Percentiles rank a stretch among this genome's conserved stretches.
Evolutionary conservation across 1,284 basidiomycete genomes (phyloP).

Genomic region (Sphaerobolus stellatus): DNA sequence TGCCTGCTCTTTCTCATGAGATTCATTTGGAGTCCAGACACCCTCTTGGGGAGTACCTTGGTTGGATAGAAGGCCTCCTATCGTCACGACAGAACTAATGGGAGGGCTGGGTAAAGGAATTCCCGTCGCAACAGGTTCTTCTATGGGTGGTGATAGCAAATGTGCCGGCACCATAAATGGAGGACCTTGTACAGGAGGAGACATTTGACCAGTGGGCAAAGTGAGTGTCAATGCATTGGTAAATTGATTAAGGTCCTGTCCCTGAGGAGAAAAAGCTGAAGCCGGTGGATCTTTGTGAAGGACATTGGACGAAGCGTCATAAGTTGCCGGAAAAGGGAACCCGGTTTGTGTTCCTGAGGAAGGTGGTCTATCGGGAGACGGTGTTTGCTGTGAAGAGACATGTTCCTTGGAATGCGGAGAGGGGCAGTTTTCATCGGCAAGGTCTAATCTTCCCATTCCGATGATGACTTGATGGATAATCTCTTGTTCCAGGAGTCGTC

Average conservation of each 20-base stretch:
- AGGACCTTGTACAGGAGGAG: background rate
- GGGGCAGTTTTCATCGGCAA: slow-evolving; percentile 34
- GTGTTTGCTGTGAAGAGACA: slow-evolving; percentile 20
- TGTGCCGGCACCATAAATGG: background rate
- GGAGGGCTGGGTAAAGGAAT: background rate
- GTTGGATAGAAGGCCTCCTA: background rate
- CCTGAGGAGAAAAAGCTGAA: background rate
- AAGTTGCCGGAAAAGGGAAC: background rate
- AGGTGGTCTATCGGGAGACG: background rate
- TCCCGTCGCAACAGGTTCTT: background rate
- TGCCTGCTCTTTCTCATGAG: slow-evolving; percentile 56
- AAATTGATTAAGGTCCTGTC: background rate
- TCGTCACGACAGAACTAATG: background rate
- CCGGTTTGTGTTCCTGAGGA: background rate
- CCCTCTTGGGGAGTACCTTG: background rate
- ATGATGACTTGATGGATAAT: slow-evolving; percentile 83
- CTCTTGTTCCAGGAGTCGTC: slow-evolving; percentile 73
- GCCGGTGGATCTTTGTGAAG: background rate
- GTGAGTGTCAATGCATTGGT: background rate
- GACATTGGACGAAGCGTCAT: background rate
- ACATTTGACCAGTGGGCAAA: background rate
- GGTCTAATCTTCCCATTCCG: slow-evolving; percentile 81
- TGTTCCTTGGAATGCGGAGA: slow-evolving; percentile 1
- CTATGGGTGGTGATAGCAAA: background rate
- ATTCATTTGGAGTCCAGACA: too few relatives aligned